Evolutionary conservation across 768 basidiomycete genomes (phyloP).

Genomic region (Thelephora aurantiotincta): DNA sequence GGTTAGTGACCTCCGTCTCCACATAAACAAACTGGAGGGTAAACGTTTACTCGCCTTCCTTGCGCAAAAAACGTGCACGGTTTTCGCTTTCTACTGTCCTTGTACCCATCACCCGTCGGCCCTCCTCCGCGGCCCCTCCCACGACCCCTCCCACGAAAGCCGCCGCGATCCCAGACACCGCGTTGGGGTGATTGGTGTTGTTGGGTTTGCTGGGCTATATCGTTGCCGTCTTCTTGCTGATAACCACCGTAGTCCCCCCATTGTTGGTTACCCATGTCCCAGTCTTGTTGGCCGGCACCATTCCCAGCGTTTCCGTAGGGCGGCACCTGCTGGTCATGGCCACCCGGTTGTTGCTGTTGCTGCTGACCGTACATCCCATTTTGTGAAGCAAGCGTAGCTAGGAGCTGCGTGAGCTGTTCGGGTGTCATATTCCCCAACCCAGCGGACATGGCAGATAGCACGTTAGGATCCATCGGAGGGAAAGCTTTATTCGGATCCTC

Average conservation of each 20-base stretch:
- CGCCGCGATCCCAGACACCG: conserved; percentile 36
- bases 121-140: conserved; percentile 44
- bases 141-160: conserved; percentile 46
- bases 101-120: conserved; percentile 51
- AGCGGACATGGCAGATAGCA: conserved; percentile 23
- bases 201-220: neutral
- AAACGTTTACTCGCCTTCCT: conserved; percentile 78
- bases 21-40: conserved; percentile 13
- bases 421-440: conserved; percentile 32
- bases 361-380: neutral
- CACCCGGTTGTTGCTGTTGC: conserved; percentile 8
- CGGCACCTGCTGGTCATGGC: neutral
- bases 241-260: neutral
- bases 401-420: conserved; percentile 30
- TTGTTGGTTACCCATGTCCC: neutral
- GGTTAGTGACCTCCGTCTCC: conserved; percentile 23
- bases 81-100: conserved; percentile 66
- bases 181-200: conserved; percentile 9
- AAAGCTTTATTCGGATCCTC: conserved; percentile 17
- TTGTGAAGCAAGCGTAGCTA: neutral
- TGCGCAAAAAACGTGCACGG: conserved; percentile 82
- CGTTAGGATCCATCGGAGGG: conserved; percentile 21
- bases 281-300: neutral
- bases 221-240: neutral
- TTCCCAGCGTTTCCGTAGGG: neutral